phyloP scores from a whole-genome alignment of 208 protist genomes.

The Sergeia podlipaevii region DNA sequence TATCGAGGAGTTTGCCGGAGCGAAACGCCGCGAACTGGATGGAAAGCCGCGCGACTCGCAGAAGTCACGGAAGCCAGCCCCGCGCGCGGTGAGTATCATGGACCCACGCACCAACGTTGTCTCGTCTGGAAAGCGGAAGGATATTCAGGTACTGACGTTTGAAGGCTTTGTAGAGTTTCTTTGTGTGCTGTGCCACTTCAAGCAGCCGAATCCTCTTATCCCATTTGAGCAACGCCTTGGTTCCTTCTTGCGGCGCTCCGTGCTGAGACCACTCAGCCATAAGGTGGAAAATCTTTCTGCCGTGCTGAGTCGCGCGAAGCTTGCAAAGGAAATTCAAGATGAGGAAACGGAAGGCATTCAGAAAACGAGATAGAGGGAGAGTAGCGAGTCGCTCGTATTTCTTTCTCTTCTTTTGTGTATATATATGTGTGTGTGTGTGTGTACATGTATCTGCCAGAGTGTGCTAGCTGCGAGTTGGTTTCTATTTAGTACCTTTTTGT shows the following conservation, averaged over 20 bases:
- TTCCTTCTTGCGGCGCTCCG: constrained; percentile 64
- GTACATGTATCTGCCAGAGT: too few species aligned
- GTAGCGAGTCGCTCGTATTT: too few species aligned
- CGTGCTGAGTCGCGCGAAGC: constrained; percentile 28
- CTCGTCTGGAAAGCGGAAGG: constrained; percentile 17
- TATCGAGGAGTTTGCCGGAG: constrained; percentile 40
- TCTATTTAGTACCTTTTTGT: too few species aligned
- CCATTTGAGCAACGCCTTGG: constrained; percentile 62
- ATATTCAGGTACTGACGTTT: constrained; percentile 55
- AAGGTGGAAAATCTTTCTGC: constrained; percentile 40
- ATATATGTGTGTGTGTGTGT: too few species aligned
- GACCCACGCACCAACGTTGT: neutral
- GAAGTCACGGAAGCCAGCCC: too few species aligned
- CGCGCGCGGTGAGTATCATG: constrained; percentile 10
- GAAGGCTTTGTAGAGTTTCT: constrained; percentile 81
- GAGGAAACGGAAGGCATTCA: too few species aligned
- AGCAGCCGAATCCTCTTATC: constrained; percentile 84
- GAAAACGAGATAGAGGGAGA: too few species aligned
- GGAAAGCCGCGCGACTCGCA: constrained; percentile 27
- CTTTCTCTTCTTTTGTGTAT: too few species aligned
- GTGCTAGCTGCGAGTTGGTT: too few species aligned
- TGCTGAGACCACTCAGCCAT: constrained; percentile 66
- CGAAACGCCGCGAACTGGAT: constrained; percentile 57
- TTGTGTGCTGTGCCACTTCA: constrained; percentile 82
- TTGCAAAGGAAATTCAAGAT: neutral